Base-by-base conservation (phyloP, 2,329 filamentous ascomycete genomes). In the Mycogone perniciosa region DNA sequence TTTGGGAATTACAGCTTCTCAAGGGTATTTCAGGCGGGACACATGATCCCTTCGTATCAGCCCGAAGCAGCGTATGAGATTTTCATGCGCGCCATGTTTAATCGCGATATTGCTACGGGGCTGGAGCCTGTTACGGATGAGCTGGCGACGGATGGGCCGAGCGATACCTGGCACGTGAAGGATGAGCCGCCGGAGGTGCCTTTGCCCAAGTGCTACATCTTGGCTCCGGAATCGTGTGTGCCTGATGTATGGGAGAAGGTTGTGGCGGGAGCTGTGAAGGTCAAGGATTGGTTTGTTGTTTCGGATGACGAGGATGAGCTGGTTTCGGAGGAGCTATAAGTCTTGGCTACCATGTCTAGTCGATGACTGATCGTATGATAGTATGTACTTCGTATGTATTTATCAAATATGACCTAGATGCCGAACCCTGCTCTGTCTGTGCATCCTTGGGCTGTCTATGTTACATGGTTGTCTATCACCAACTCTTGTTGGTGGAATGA, bases 1-100 rank as follows among this genome's bases (percentile, higher is more conserved):
- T 84, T 81, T 58, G 88, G 85, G 7, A 90, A 90, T 60, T 78
- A 85, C 54, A 80, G 76, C 37, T 86, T 86, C 65, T 80, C 78
- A 30, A 75, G 84, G 2, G 75, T 86, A 37, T 86, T 82, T 62
- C 77, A 86, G 59, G 74, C 82, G 7, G 82, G 84, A 3, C 84
- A 86, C 61, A 75, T 80, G 58, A 75, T 83, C 0, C 79, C 80
- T 0, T 76, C 74, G 35, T 81, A 80, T 59, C 80, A 83, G 65
- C 81, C 81, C 4, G 68, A 74, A 54, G 77, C 79, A 1, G 70
- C 78, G 1, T 73, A 82, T 51, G 73, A 76, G 54, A 67, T 83
- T 35, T 84, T 85, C 57, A 76, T 78, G 48, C 75, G 83, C 30
- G 79, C 80, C 11, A 70, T 84, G 51, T 71, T 71, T 39, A 75